Evolutionary conservation across 441 rosid species (phyloP).

Genomic region (Mallotus repandus): DNA sequence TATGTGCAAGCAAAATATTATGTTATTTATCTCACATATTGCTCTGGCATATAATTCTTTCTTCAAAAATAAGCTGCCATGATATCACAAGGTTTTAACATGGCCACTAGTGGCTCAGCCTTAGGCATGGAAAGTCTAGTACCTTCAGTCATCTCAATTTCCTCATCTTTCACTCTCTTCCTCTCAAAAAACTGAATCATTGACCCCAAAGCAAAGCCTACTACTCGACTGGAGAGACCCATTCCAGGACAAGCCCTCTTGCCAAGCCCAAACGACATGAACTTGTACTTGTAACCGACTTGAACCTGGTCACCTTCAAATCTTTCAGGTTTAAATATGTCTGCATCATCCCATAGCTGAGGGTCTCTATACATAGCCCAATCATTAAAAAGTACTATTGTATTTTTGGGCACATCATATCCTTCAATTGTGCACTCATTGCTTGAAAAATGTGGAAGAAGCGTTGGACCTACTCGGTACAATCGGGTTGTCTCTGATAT

Average conservation of each 20-base stretch:
- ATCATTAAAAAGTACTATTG: conserved; percentile 36
- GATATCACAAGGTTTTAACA: conserved; percentile 37
- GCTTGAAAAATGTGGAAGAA: conserved; percentile 43
- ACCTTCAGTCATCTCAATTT: conserved; percentile 46
- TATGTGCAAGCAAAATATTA: too few species aligned
- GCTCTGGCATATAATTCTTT: too few species aligned
- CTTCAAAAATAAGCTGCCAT: too few species aligned
- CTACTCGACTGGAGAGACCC: conserved; percentile 12
- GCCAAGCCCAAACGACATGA: conserved; percentile 39
- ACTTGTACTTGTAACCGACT: conserved; percentile 17
- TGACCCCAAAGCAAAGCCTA: conserved; percentile 35
- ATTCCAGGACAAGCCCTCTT: conserved; percentile 26
- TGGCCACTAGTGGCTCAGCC: conserved; percentile 32
- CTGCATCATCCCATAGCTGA: conserved; percentile 39
- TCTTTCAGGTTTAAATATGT: conserved; percentile 48
- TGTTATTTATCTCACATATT: too few species aligned
- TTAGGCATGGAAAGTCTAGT: conserved; percentile 40
- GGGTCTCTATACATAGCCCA: conserved; percentile 51
- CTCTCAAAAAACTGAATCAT: conserved; percentile 57
- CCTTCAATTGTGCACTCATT: too few species aligned
- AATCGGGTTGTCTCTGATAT: conserved; percentile 46
- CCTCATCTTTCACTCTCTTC: conserved; percentile 31
- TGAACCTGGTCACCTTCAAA: conserved; percentile 26
- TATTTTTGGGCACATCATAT: conserved; percentile 31
- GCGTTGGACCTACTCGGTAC: conserved; percentile 42